Evolutionary conservation across 352 stramenopile species (phyloP), one percentile per base, ranked within the genome.

Genomic region (Globisporangium lucens): DNA sequence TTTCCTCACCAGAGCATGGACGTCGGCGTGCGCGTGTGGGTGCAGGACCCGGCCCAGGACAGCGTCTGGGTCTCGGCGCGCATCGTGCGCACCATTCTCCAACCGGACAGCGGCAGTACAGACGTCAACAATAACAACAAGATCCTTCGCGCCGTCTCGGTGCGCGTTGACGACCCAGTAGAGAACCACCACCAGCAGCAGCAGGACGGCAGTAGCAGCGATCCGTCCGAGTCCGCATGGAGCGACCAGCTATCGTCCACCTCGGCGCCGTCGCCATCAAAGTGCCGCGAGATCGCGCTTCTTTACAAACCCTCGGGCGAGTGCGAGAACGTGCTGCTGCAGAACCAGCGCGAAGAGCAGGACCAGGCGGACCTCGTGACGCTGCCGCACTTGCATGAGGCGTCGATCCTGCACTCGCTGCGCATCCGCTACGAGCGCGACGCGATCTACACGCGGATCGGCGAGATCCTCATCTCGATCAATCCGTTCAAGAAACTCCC

Each of bases 381-480:
- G 66, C 75, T 95, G 12, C 83, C 89, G n/a, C 89, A 96, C 68
- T 72, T 96, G 29, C 89, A 96, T 61, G 89, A 95, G 61, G 86
- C 89, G 24, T 90, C 86, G 1, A 94, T 96, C 47, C 79, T 96
- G 17, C 80, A 95, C 53, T 81, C 83, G 43, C 79, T 96, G 63
- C 82, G 78, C 3, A 72, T 85, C 57, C 89, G 89, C 30, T 96
- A 94, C 71, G 77, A 83, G 47, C 80, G 85, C 41, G 80, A 96
- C 68, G 78, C 75, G 56, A 96, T 96, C 73, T 96, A 96, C 73
- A 96, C 89, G 10, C 83, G 82, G 68, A 93, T 93, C 51, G 89
- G 86, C 49, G 87, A 96, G 56, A 94, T 96, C 53, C 72, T 95
- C 38, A 82, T 96, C 66, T 93, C 89, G 20, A 91, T 95, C 63